A percentile compares a stretch with the other conserved stretches of the same genome.
These are phyloP conservation scores for Rosa lucieae DNA, from an alignment of 306 rosid species.

Conservation along the genomic window DNA sequence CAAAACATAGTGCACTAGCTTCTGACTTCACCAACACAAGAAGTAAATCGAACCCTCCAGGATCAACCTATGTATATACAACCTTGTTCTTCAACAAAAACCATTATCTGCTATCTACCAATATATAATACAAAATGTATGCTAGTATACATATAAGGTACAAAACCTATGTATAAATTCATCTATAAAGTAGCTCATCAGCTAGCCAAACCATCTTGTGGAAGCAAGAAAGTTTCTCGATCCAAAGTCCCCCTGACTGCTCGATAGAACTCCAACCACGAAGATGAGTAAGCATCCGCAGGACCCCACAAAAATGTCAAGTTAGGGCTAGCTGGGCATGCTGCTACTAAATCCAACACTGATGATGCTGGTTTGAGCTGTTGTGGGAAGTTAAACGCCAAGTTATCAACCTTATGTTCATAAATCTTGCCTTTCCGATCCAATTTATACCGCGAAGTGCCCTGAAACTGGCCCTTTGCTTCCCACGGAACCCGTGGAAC, in stretches of 20 bases:
- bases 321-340: conserved; percentile 88
- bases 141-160: conserved; percentile 24
- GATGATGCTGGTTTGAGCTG: conserved; percentile 62
- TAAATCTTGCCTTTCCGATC: conserved; percentile 86
- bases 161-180: conserved; percentile 32
- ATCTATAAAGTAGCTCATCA: conserved; percentile 30
- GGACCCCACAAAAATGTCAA: conserved; percentile 80
- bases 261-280: conserved; percentile 74
- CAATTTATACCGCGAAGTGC: conserved; percentile 83
- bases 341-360: conserved; percentile 77
- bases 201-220: conserved; percentile 70
- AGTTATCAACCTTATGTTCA: conserved; percentile 87
- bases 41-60: conserved; percentile 36
- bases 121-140: conserved; percentile 22
- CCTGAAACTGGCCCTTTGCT: conserved; percentile 83
- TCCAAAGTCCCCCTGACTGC: conserved; percentile 67
- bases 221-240: conserved; percentile 51
- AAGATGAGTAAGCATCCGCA: conserved; percentile 55
- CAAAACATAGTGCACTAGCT: conserved; percentile 33
- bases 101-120: conserved; percentile 35
- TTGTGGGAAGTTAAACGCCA: conserved; percentile 85
- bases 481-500: conserved; percentile 97
- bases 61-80: conserved; percentile 50
- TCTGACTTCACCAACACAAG: conserved; percentile 41
- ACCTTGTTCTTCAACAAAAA: conserved; percentile 45